These are phyloP conservation scores for Middelhovenomyces tepae DNA, from an alignment of 805 yeast genomes.

Conservation along the genomic window DNA sequence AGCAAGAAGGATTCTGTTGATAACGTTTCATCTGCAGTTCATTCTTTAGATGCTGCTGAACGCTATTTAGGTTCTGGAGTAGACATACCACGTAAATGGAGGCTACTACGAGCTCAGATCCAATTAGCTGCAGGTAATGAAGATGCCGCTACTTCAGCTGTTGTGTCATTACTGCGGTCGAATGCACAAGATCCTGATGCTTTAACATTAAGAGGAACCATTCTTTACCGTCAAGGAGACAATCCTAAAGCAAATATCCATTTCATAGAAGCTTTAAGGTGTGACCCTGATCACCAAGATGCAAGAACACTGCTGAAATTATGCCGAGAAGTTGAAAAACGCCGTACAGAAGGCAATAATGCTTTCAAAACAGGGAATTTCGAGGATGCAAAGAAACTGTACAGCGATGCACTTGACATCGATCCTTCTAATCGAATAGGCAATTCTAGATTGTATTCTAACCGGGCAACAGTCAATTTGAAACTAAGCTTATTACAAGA, in stretches of 20 bases:
- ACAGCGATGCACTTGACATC: conserved; percentile 65
- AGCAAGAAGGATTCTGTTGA: conserved; percentile 12
- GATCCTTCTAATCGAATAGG: conserved; percentile 47
- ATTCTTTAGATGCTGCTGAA: conserved; percentile 31
- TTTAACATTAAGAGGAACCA: conserved; percentile 30
- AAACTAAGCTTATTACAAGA: conserved; percentile 70
- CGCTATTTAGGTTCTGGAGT: conserved; percentile 28
- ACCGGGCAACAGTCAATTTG: conserved; percentile 81
- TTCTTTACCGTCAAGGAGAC: conserved; percentile 32
- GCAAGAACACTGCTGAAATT: conserved; percentile 28
- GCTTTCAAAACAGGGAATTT: conserved; percentile 58
- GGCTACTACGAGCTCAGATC: conserved; percentile 24
- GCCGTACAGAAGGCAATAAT: conserved; percentile 52
- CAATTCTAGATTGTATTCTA: conserved; percentile 49
- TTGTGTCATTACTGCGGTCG: conserved; percentile 27
- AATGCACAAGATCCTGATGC: conserved; percentile 32
- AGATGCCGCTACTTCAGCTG: conserved; percentile 31
- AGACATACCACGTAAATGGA: conserved; percentile 29
- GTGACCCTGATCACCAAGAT: conserved; percentile 32
- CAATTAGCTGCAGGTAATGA: conserved; percentile 22
- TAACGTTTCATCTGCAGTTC: conserved; percentile 8
- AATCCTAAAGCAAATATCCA: conserved; percentile 29
- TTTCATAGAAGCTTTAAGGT: conserved; percentile 31
- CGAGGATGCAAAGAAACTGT: conserved; percentile 56
- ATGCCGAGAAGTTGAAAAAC: conserved; percentile 27